Conservation (phyloP, 306 rosid species). For the Castanopsis chinensis region DNA sequence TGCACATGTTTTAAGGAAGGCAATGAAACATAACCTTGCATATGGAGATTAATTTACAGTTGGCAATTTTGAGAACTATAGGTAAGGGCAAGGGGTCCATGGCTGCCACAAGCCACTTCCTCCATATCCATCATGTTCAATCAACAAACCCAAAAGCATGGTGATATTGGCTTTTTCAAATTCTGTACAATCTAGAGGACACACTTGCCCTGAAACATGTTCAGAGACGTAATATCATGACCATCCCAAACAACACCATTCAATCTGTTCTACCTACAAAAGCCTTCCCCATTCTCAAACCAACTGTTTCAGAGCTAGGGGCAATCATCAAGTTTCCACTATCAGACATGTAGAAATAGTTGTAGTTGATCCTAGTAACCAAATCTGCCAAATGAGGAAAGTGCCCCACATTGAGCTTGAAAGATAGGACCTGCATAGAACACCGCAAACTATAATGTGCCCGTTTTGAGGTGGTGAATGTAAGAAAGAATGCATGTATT, state of each 20-base stretch:
- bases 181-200: constrained; percentile 25
- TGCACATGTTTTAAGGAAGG: too few species aligned
- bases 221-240: neutral
- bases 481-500: neutral
- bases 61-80: too few species aligned
- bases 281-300: constrained; percentile 61
- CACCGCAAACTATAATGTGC: neutral
- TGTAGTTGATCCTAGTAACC: constrained; percentile 92
- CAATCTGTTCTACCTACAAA: constrained; percentile 41
- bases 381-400: constrained; percentile 96
- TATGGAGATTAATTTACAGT: too few species aligned
- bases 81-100: too few species aligned
- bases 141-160: neutral
- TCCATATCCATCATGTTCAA: neutral
- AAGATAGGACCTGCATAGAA: constrained; percentile 76
- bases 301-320: constrained; percentile 50
- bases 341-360: constrained; percentile 89
- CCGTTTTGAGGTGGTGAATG: neutral
- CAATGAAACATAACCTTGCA: too few species aligned
- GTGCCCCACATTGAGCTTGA: constrained; percentile 94
- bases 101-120: neutral
- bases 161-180: neutral
- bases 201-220: constrained; percentile 5
- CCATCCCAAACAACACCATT: constrained; percentile 13
- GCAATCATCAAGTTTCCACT: constrained; percentile 78